Conservation (phyloP, 1,284 basidiomycete genomes). For the Schizopora paradoxa region DNA sequence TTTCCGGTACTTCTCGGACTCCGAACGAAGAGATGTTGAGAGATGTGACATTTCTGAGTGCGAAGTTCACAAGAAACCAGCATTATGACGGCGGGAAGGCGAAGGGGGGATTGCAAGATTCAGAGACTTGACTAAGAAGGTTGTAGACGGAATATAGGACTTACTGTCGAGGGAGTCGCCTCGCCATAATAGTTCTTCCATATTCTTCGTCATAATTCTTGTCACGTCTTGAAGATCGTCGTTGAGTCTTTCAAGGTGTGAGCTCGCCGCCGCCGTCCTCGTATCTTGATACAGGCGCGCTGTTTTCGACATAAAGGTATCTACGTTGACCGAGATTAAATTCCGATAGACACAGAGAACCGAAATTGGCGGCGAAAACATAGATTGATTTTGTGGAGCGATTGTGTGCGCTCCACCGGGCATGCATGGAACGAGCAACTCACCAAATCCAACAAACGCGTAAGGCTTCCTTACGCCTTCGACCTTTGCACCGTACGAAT, state of each 20-base stretch:
- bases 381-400: too few species aligned
- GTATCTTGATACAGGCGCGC: conserved; percentile 93
- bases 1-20: conserved; percentile 97
- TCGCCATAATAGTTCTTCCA: conserved; percentile 98
- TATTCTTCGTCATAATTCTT: conserved; percentile 99
- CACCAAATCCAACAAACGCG: conserved; percentile 94
- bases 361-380: not conserved
- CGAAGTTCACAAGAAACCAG: conserved; percentile 6
- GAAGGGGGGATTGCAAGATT: conserved; percentile 1
- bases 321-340: conserved; percentile 35
- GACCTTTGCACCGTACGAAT: conserved; percentile 87
- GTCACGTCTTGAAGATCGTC: conserved; percentile 98
- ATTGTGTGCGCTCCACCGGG: not conserved
- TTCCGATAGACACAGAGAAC: not conserved
- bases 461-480: conserved; percentile 85
- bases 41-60: conserved; percentile 89
- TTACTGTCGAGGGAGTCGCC: conserved; percentile 93
- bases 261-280: conserved; percentile 73
- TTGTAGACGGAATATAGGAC: conserved; percentile 24
- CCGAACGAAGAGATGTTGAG: conserved; percentile 94
- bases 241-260: conserved; percentile 83
- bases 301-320: conserved; percentile 98
- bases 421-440: conserved; percentile 26
- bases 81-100: conserved; percentile 1
- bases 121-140: conserved; percentile 13